Base-by-base conservation (phyloP, 257 asterid genomes). In the Plantago ovata region DNA sequence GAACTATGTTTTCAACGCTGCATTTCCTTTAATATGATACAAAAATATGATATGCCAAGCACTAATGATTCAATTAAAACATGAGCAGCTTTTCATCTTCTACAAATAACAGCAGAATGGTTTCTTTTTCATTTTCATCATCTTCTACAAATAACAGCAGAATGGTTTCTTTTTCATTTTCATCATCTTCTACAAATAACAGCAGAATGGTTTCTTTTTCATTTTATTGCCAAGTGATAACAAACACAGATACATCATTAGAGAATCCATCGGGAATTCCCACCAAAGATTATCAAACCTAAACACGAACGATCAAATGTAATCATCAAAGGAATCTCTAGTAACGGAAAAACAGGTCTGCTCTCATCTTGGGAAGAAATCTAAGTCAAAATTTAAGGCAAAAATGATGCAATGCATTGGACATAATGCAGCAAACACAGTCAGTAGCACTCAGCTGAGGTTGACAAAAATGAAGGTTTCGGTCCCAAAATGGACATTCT, bases 351-450 rank as follows among this genome's bases (percentile, higher is more conserved):
- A 50, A 22, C 13, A 50, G 18, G 11, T 3, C 18, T 36, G 11
- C 62, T 41, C 49, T 56, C 38, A 40, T 20, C 47, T 41, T 40
- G 20, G 62, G 20, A 56, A 47, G 38, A 24, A 38, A 56, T 56
- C 18, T 20, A 56, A 28, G 36, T 28, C 36, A 28, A 56, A 24
- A 41, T 42, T 14, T 5, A 40, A 38, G 41, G 20, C 47, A 41
- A 19, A 20, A 21, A 39, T 3, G 39, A 21, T 50, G 14, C 15
- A 22, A 50, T 22, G 1, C 36, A 28, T 28, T 8, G 3, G 36
- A 28, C 7, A 28, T 0, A 28, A 28, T 28, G 36, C 36, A 28
- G 36, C 36, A 28, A 28, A 3, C 13, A 11, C 3, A 20, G 21
- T 50, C 32, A 50, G 19, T 50, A 50, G 19, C 21, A 22, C 38